phyloP scores from a whole-genome alignment of 1,139 yeast species.

The Zygosaccharomyces pseudobailii region DNA sequence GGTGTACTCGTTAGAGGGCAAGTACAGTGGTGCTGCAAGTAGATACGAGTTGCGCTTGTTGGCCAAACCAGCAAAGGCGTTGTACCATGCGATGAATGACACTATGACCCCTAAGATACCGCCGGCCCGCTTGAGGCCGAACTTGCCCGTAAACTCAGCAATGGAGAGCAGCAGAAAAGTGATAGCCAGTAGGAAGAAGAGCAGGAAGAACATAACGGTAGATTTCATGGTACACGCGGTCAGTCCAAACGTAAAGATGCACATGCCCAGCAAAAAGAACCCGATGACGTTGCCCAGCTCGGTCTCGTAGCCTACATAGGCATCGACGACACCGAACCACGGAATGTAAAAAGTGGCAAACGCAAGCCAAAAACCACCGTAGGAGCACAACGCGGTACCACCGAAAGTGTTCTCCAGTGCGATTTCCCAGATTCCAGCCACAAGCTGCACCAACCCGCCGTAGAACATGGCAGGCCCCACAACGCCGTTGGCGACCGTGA shows the following conservation, averaged over 20 bases:
- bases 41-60: constrained; percentile 58
- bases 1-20: constrained; percentile 37
- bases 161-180: constrained; percentile 64
- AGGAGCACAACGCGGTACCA: constrained; percentile 64
- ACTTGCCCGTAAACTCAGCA: constrained; percentile 46
- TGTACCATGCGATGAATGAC: constrained; percentile 68
- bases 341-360: constrained; percentile 57
- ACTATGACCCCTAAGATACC: constrained; percentile 66
- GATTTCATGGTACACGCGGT: constrained; percentile 60
- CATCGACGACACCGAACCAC: constrained; percentile 56
- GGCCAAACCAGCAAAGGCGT: constrained; percentile 72
- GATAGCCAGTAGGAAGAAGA: constrained; percentile 55
- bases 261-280: constrained; percentile 61
- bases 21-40: constrained; percentile 49
- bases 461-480: constrained; percentile 78
- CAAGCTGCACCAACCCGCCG: constrained; percentile 74
- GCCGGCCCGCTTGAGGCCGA: constrained; percentile 49
- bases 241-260: constrained; percentile 60
- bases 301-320: constrained; percentile 39
- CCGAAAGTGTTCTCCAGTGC: constrained; percentile 71
- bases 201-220: constrained; percentile 58
- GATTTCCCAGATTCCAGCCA: constrained; percentile 59
- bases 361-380: constrained; percentile 71
- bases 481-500: constrained; percentile 47
- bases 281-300: constrained; percentile 49